Percentiles rank a stretch among this genome's conserved stretches.
Evolutionary conservation across 2,329 filamentous ascomycete species (phyloP).

Genomic region (Alternaria brassicicola): DNA sequence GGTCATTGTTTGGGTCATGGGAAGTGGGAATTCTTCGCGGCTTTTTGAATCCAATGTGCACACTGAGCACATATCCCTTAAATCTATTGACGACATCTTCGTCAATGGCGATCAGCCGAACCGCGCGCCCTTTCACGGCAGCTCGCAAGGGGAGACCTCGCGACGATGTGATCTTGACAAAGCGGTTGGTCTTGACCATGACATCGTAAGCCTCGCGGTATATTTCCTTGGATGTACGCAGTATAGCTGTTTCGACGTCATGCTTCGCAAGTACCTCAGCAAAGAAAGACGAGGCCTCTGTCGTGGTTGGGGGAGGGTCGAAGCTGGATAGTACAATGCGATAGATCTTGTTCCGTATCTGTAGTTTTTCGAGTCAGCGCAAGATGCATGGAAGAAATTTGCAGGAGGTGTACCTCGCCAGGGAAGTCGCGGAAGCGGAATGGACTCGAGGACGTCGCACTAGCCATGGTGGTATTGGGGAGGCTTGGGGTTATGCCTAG

Average conservation of each 20-base stretch:
- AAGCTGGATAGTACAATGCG: not conserved
- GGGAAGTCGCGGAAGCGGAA: constrained; percentile 13
- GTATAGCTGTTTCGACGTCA: not conserved
- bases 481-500: not conserved
- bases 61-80: constrained; percentile 19
- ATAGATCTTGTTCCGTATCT: constrained; percentile 9
- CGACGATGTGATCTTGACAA: constrained; percentile 14
- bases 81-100: constrained; percentile 6
- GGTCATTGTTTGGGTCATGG: not conserved
- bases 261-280: not conserved
- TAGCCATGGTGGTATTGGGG: not conserved
- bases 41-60: constrained; percentile 8
- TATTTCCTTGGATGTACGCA: constrained; percentile 2
- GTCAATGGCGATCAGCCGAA: constrained; percentile 13
- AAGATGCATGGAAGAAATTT: not conserved
- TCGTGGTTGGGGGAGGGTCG: not conserved
- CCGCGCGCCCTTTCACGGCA: not conserved
- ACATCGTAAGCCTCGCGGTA: constrained; percentile 7
- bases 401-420: not conserved
- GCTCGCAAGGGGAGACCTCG: constrained; percentile 7
- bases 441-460: not conserved
- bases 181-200: constrained; percentile 27
- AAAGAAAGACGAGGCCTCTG: not conserved
- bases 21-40: not conserved
- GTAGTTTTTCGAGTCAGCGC: not conserved